Evolutionary conservation across 164 flowering plant species (phyloP), one percentile per base, ranked within the genome.

Genomic region (Brasenia schreberi): DNA sequence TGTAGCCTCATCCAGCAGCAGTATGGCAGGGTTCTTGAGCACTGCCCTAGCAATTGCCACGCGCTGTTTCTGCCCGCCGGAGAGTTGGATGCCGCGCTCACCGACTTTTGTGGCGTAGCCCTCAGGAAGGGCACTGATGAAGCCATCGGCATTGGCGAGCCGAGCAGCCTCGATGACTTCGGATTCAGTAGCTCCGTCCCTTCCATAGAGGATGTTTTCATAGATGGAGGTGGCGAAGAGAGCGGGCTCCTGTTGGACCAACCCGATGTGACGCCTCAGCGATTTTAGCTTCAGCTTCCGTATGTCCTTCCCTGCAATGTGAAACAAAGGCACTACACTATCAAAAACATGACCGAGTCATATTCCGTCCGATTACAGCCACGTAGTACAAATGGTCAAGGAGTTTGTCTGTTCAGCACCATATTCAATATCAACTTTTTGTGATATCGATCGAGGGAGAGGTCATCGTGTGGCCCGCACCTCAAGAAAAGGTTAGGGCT

Each of bases 221-320:
- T 84, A 88, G 66, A 95, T 92, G 1, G 99, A 73, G 52, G 97
- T 87, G 10, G 96, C 97, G 39, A 95, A 95, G 3, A 95, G 84
- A 63, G 97, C 94, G 4, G 97, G 99, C 69, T 95, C 99, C 77
- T 95, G 99, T 67, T 91, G 99, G 61, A 95, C 99, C 1, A 95
- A 77, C 5, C 96, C 99, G 45, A 95, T 92, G 82, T 86, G 93
- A 60, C 73, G 83, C 33, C 99, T 70, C 0, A 92, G 82, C 23
- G 90, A 85, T 66, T 92, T 91, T 45, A 90, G 77, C 73, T 80
- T 84, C 7, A 95, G 83, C 67, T 77, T 89, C 84, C 68, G 92
- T 61, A 89, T 80, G 77, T 95, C 97, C 64, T 78, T 83, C n/a
- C 99, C 98, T 93, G 85, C 5, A 39, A 67, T 18, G 63, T n/a